Evolutionary conservation across 768 basidiomycete species (phyloP).

Genomic region (Hygrophorus russula): DNA sequence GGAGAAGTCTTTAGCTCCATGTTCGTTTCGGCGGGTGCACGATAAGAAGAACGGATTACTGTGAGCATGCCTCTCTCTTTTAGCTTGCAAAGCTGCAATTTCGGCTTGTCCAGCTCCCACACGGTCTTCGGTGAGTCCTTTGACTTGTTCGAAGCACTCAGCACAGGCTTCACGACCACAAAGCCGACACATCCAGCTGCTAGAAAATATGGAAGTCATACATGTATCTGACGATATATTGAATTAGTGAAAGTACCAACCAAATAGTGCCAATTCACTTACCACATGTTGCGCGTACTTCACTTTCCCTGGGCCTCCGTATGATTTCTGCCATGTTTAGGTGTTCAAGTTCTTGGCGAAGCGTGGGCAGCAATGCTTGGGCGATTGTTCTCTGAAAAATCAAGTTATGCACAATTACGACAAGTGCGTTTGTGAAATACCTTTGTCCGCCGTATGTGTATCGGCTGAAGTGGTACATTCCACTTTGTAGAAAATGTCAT

Average conservation of each 20-base stretch:
- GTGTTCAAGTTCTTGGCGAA: conserved; percentile 56
- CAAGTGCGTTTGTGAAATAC: conserved; percentile 21
- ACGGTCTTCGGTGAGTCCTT: conserved; percentile 46
- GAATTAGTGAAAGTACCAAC: conserved; percentile 2
- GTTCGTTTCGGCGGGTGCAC: conserved; percentile 64
- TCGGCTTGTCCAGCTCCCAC: conserved; percentile 36
- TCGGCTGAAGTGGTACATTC: conserved; percentile 45
- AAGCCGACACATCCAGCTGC: conserved; percentile 81
- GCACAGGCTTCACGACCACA: conserved; percentile 88
- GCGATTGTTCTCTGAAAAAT: conserved; percentile 51
- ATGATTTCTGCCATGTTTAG: conserved; percentile 46
- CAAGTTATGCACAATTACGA: conserved; percentile 9
- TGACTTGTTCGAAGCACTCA: conserved; percentile 68
- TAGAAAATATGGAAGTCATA: conserved; percentile 86
- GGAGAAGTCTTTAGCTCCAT: conserved; percentile 55
- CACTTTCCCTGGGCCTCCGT: conserved; percentile 65
- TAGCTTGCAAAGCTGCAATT: conserved; percentile 34
- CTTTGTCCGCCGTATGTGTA: conserved; percentile 50
- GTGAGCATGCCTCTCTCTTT: conserved; percentile 50
- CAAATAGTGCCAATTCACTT: conserved; percentile 15
- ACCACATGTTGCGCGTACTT: conserved; percentile 83
- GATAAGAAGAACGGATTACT: conserved; percentile 65
- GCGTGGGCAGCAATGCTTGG: conserved; percentile 51
- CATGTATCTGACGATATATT: conserved; percentile 61
- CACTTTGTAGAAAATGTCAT: conserved; percentile 59